phyloP scores from a whole-genome alignment of 257 asterid species.

The Cynanchum wilfordii region DNA sequence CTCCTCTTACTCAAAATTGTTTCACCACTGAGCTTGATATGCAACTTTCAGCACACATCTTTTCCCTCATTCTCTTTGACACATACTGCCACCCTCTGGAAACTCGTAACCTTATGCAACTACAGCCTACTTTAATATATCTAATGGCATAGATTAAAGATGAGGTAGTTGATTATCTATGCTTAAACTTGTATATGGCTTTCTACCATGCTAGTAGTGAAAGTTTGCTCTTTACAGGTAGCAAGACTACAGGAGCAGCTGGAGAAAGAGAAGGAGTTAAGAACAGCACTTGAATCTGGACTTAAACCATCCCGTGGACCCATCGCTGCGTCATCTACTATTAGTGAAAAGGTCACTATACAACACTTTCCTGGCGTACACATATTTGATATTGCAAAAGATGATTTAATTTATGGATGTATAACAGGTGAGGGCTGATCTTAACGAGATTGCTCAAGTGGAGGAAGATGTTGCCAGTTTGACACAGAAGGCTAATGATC shows the following conservation, averaged over 20 bases:
- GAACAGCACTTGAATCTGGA: conserved; percentile 63
- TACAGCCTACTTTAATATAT: background rate
- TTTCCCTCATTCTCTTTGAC: background rate
- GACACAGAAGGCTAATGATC: conserved; percentile 66
- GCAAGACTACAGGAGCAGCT: conserved; percentile 64
- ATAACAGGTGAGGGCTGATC: conserved; percentile 50
- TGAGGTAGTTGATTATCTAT: background rate
- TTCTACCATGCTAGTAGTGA: background rate
- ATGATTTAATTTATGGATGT: conserved; percentile 27
- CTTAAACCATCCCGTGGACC: conserved; percentile 46
- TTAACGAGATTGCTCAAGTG: conserved; percentile 60
- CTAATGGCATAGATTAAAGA: background rate
- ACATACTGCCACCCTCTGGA: background rate
- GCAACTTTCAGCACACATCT: background rate
- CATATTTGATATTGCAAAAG: conserved; percentile 9
- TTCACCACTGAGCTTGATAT: background rate
- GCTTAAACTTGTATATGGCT: background rate
- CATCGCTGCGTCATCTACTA: conserved; percentile 36
- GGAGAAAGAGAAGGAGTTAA: conserved; percentile 71
- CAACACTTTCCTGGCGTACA: conserved; percentile 7
- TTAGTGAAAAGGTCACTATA: conserved; percentile 58
- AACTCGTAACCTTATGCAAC: background rate
- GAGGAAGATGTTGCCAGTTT: conserved; percentile 54
- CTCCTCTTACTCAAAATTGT: background rate
- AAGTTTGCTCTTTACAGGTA: conserved; percentile 43